Evolutionary conservation across 768 basidiomycete genomes (phyloP).

Genomic region (Neoboletus subvelutipes): DNA sequence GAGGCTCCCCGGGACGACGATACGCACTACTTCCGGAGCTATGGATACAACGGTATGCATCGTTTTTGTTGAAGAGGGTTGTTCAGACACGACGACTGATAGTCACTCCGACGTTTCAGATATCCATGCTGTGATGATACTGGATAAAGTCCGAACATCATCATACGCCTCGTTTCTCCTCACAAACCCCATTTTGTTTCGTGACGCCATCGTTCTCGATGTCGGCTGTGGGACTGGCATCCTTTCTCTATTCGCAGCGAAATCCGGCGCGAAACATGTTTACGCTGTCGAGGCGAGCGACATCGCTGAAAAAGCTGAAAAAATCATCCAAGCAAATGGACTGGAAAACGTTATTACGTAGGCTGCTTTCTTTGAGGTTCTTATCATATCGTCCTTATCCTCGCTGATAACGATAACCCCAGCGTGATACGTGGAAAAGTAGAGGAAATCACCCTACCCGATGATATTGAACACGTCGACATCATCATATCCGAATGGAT

Average conservation of each 20-base stretch:
- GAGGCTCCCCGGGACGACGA: constrained; percentile 70
- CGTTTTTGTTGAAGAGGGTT: background rate
- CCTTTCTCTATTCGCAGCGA: constrained; percentile 85
- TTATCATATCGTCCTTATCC: constrained; percentile 2
- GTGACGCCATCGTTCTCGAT: constrained; percentile 85
- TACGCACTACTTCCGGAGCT: constrained; percentile 90
- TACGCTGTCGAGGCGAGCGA: constrained; percentile 90
- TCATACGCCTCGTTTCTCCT: constrained; percentile 92
- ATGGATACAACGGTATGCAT: constrained; percentile 75
- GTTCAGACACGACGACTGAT: background rate
- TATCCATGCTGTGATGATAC: constrained; percentile 95
- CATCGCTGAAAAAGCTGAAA: constrained; percentile 72
- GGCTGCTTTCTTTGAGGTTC: constrained; percentile 19
- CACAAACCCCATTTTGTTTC: constrained; percentile 76
- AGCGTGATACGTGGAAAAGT: constrained; percentile 88
- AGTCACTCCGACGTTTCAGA: constrained; percentile 43
- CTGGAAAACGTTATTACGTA: constrained; percentile 70
- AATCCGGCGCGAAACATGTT: constrained; percentile 85
- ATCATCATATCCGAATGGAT: constrained; percentile 99
- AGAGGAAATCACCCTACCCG: constrained; percentile 80
- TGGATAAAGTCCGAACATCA: constrained; percentile 90
- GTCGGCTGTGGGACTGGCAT: constrained; percentile 97
- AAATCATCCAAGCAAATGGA: constrained; percentile 76
- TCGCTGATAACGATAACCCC: constrained; percentile 5
- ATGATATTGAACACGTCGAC: constrained; percentile 75